Base-by-base conservation (phyloP, 306 rosid species). In the Casuarina cunninghamiana region DNA sequence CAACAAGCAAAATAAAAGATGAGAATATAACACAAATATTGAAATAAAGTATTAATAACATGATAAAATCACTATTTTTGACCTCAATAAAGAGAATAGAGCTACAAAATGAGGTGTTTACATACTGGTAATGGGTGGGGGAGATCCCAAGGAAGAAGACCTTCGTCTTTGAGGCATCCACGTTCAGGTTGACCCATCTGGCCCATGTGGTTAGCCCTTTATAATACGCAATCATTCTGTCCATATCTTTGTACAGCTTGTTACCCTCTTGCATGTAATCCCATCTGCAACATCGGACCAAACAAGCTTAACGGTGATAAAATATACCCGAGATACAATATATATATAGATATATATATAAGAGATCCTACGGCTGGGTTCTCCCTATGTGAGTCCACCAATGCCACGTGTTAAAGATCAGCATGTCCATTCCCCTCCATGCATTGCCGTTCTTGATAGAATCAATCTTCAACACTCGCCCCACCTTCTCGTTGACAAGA, bases 381-480 rank as follows among this genome's bases (percentile, higher is more conserved):
- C 43, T 84, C 57, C 96, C 98, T 0, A 95, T 87, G 84, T 94
- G 97, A 83, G 97, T 88, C 97, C 98, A 94, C 98, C 98, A 94
- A 5, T 94, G 98, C 97, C 98, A 95, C 19, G 93, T 87, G 96
- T 95, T 93, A 80, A 95, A 95, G 74, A 95, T 46, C 46, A 95
- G 55, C 7, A 68, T 74, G 81, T 95, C 95, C 98, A 95, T 89
- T 44, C 93, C 97, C 79, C 81, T 84, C 98, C 97, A 95, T 2
- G 87, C 90, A 5, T 88, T 82, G 62, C 97, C 98, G 2, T 69
- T 75, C 70, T 70, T 87, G 44, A 95, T 95, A 4, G 97, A 92
- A 54, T 89, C 92, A 15, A 95, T 88, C 82, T 92, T 95, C 86
- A 95, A 74, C 3, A 95, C 97, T 53, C 84, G 72, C n/a, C 96